Evolutionary conservation across 805 yeast genomes (phyloP).

Genomic region (Kodamaea neixiangensis): DNA sequence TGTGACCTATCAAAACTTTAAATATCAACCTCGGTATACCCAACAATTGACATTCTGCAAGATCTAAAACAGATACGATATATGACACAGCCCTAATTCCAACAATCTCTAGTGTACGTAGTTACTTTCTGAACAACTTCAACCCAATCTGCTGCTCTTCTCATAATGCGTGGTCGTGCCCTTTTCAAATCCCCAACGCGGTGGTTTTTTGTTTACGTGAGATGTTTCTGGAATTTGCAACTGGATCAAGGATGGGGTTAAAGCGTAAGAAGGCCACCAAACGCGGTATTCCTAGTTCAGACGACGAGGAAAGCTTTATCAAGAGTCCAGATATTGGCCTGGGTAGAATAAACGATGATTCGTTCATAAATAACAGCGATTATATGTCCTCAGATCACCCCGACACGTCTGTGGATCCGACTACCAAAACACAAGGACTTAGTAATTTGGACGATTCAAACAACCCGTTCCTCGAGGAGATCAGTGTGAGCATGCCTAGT

Average conservation of each 20-base stretch:
- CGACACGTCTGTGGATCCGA: slow-evolving; percentile 1
- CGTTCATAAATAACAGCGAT: slow-evolving; percentile 46
- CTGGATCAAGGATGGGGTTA: slow-evolving; percentile 1
- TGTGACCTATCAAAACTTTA: no score
- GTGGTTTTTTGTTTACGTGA: slow-evolving; percentile 3
- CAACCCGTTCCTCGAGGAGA: slow-evolving; percentile 7
- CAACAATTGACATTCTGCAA: no score
- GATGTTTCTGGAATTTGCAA: not conserved
- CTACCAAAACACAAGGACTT: not conserved
- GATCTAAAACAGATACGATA: no score
- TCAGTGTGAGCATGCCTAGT: not conserved
- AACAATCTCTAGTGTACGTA: no score
- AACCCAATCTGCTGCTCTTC: no score
- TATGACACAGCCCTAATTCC: no score
- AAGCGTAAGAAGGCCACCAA: slow-evolving; percentile 9
- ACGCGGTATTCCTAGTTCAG: slow-evolving; percentile 8
- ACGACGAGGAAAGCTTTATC: slow-evolving; percentile 1
- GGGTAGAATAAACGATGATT: slow-evolving; percentile 19
- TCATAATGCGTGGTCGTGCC: no score
- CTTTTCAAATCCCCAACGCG: slow-evolving; percentile 3
- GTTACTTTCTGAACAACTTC: no score
- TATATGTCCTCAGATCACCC: slow-evolving; percentile 15
- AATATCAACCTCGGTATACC: no score
- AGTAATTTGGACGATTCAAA: slow-evolving; percentile 5
- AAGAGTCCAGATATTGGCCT: not conserved